Percentiles rank a stretch among this genome's conserved stretches.
phyloP scores from a whole-genome alignment of 2,329 filamentous ascomycete species.

The Fusarium subtropicale region DNA sequence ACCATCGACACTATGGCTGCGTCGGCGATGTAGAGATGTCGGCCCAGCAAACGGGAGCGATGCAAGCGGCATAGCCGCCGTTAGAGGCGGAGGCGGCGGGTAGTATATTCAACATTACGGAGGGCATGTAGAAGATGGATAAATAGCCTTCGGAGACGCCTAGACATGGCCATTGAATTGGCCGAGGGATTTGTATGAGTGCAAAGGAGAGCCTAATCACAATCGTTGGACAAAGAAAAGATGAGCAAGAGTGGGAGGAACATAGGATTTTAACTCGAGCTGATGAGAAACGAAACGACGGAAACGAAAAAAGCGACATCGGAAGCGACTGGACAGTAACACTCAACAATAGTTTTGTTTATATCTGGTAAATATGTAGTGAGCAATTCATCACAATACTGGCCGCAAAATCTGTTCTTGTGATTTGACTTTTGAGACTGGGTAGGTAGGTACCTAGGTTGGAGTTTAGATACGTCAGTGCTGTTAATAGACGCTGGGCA shows the following conservation, averaged over 20 bases:
- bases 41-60: slow-evolving; percentile 21
- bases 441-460: background rate
- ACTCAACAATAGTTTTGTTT: background rate
- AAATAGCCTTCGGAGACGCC: slow-evolving; percentile 4
- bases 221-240: slow-evolving; percentile 11
- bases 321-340: slow-evolving; percentile 9
- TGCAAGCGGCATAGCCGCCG: slow-evolving; percentile 8
- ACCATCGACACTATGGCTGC: slow-evolving; percentile 56
- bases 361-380: slow-evolving; percentile 10
- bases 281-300: slow-evolving; percentile 39
- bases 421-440: background rate
- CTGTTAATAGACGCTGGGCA: slow-evolving; percentile 2
- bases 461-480: background rate
- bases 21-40: slow-evolving; percentile 51
- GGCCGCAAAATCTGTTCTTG: background rate
- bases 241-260: slow-evolving; percentile 1
- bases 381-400: slow-evolving; percentile 2
- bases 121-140: slow-evolving; percentile 34
- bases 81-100: slow-evolving; percentile 15
- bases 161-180: slow-evolving; percentile 23
- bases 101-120: slow-evolving; percentile 38
- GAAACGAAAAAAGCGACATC: slow-evolving; percentile 24
- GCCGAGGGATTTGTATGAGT: slow-evolving; percentile 9
- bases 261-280: slow-evolving; percentile 19
- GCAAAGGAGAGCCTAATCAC: background rate